Evolutionary conservation across 257 asterid genomes (phyloP), one percentile per base, ranked within the genome.

Genomic region (Solanum clarkiae): DNA sequence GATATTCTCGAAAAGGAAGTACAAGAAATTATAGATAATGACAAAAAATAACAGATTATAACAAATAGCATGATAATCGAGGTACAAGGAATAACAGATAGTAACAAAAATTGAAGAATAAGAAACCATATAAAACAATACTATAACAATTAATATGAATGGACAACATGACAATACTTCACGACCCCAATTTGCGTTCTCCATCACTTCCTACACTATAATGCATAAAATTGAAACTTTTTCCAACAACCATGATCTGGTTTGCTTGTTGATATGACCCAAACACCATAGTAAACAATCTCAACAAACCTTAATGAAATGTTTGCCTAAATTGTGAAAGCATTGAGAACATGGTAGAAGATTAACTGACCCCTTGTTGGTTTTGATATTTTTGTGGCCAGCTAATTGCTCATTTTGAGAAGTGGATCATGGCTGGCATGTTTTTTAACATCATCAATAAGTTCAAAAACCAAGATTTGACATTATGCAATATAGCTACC

Each of bases 341-440:
- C 44, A 20, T 51, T 77, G 82, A 77, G 63, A 77, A 77, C 82
- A 77, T 77, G 63, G 82, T 77, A 75, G 59, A 77, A 26, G 16
- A 49, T 8, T 45, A 77, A 75, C 62, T 14, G n/a, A 45, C 17
- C 57, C 6, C 47, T 49, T 77, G 16, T 77, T 49, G 62, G 51
- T 77, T 77, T 77, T 49, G 82, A 77, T 74, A 22, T 26, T 24
- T 75, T 51, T 22, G 4, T 14, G 62, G 82, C 82, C 82, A 77
- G 82, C 82, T 77, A 49, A 24, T 77, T 77, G 10, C 63, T 77
- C 15, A 77, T 51, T 77, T 51, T 77, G 82, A 75, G 57, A 53
- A 79, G 65, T 79, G 49, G 55, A 65, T 44, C 75, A 75, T 82
- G 84, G 88, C 84, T 87, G 90, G 86, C 90, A 53, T 82, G 80